Evolutionary conservation across 768 basidiomycete genomes (phyloP).

Genomic region (Leccinum truebloodii): DNA sequence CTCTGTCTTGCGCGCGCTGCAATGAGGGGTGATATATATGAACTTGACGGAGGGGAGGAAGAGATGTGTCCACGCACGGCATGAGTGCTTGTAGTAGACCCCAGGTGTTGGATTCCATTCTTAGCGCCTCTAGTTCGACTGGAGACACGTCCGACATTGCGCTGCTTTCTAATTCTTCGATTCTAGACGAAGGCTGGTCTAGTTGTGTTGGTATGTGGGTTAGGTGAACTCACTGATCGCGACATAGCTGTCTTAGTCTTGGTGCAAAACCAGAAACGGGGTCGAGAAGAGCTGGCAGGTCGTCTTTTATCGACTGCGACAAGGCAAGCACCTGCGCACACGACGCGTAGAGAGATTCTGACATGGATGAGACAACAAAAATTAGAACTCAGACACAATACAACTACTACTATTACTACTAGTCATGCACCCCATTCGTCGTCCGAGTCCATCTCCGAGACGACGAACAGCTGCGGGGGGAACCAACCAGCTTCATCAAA

Average conservation of each 20-base stretch:
- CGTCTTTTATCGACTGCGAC: constrained; percentile 55
- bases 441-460: constrained; percentile 13
- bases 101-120: constrained; percentile 84
- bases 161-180: constrained; percentile 52
- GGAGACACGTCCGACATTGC: constrained; percentile 37
- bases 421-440: constrained; percentile 27
- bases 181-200: constrained; percentile 34
- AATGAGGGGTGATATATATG: not conserved
- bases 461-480: constrained; percentile 34
- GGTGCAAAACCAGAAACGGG: constrained; percentile 74
- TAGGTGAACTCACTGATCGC: constrained; percentile 53
- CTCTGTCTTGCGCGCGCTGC: constrained; percentile 74
- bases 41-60: not conserved
- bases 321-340: constrained; percentile 67
- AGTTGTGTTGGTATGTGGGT: not conserved
- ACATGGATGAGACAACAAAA: constrained; percentile 18
- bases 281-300: constrained; percentile 62
- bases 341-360: constrained; percentile 52
- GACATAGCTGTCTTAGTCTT: constrained; percentile 50
- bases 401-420: not conserved
- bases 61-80: constrained; percentile 51
- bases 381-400: too few relatives aligned
- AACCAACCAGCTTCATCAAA: constrained; percentile 64
- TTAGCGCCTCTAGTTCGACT: constrained; percentile 61
- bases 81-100: constrained; percentile 73